Evolutionary conservation across 108 stramenopile species (phyloP).

Genomic region (Fragilariopsis cylindrus): DNA sequence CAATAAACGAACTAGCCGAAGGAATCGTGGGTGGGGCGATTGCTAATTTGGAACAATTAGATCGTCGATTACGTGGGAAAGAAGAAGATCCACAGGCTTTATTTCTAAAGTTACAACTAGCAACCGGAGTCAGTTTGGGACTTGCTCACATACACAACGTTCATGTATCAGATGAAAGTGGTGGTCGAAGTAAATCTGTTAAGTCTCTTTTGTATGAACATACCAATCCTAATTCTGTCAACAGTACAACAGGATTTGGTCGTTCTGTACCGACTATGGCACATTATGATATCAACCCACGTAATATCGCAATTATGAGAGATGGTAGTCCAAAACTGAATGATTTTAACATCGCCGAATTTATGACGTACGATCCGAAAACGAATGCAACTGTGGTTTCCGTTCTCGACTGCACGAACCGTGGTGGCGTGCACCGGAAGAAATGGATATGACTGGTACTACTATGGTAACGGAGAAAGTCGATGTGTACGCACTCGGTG

Average conservation of each 20-base stretch:
- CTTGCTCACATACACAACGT: constrained; percentile 77
- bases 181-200: background rate
- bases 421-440: constrained; percentile 87
- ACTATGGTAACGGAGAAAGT: constrained; percentile 66
- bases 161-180: constrained; percentile 31
- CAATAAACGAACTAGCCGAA: constrained; percentile 81
- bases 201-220: constrained; percentile 17
- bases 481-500: constrained; percentile 81
- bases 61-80: constrained; percentile 58
- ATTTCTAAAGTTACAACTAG: constrained; percentile 66
- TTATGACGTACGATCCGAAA: constrained; percentile 48
- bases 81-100: constrained; percentile 46
- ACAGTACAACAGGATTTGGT: constrained; percentile 6
- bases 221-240: constrained; percentile 2
- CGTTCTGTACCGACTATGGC: constrained; percentile 51
- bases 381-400: constrained; percentile 72
- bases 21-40: constrained; percentile 51
- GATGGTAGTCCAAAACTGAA: constrained; percentile 80
- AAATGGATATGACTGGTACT: constrained; percentile 56
- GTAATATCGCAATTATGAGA: constrained; percentile 75
- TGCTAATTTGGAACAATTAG: constrained; percentile 58
- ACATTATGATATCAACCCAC: constrained; percentile 77
- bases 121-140: constrained; percentile 66
- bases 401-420: constrained; percentile 72
- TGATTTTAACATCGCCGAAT: constrained; percentile 89